Conservation (phyloP, 1,284 basidiomycete genomes). For the Meripilus lineatus region DNA sequence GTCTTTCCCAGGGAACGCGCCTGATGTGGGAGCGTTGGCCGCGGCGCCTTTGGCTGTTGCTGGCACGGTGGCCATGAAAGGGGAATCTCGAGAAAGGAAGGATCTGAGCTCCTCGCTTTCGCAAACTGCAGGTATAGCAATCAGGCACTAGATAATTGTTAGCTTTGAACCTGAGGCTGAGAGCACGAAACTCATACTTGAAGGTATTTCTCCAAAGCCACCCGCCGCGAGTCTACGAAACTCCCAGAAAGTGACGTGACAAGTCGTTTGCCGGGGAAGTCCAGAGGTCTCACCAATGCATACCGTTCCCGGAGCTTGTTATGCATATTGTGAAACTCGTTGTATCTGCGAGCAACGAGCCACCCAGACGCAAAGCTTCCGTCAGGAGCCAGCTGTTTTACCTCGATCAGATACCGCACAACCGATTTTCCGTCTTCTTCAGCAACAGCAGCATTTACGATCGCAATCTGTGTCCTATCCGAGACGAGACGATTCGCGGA, state of each 20-base stretch:
- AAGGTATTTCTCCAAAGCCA: constrained; percentile 83
- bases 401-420: constrained; percentile 89
- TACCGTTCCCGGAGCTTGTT: constrained; percentile 77
- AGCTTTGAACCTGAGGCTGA: neutral
- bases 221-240: constrained; percentile 79
- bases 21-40: constrained; percentile 29
- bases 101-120: constrained; percentile 78
- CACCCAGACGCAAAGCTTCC: constrained; percentile 79
- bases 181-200: constrained; percentile 51
- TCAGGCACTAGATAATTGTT: constrained; percentile 50
- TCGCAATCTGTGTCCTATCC: constrained; percentile 72
- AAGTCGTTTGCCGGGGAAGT: constrained; percentile 89
- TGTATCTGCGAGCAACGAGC: constrained; percentile 90
- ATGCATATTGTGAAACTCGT: constrained; percentile 90
- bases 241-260: constrained; percentile 77
- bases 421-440: constrained; percentile 87
- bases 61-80: constrained; percentile 58
- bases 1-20: constrained; percentile 58
- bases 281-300: constrained; percentile 60
- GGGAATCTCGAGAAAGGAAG: constrained; percentile 86
- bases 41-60: constrained; percentile 27
- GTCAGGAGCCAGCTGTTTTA: constrained; percentile 79
- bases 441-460: constrained; percentile 71
- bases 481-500: constrained; percentile 79
- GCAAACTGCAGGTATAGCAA: constrained; percentile 72